Percentiles rank a stretch among this genome's conserved stretches.
Conservation (phyloP, 805 yeast genomes). For the Cyberlindnera maritima region DNA sequence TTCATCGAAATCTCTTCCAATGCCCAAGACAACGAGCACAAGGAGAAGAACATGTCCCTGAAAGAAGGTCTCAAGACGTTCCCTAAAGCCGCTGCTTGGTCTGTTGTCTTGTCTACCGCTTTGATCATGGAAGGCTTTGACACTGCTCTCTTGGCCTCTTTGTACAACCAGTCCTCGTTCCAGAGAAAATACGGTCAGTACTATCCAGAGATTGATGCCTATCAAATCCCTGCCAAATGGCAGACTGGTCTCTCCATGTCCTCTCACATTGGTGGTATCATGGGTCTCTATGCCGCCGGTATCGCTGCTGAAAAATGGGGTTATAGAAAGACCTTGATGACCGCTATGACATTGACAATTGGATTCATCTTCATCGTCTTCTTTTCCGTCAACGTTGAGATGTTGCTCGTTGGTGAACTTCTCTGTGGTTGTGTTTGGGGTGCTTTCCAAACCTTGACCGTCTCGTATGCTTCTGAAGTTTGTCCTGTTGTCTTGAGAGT, state of each 20-base stretch:
- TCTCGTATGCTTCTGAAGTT: slow-evolving; percentile 43
- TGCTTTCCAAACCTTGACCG: slow-evolving; percentile 37
- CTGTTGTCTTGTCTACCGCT: slow-evolving; percentile 36
- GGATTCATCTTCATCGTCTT: slow-evolving; percentile 40
- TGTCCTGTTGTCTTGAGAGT: slow-evolving; percentile 41
- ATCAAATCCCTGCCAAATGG: slow-evolving; percentile 40
- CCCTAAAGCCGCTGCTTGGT: slow-evolving; percentile 37
- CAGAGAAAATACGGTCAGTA: slow-evolving; percentile 35
- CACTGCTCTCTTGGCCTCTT: slow-evolving; percentile 32
- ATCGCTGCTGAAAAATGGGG: slow-evolving; percentile 33
- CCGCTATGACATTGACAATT: slow-evolving; percentile 29
- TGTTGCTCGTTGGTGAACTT: slow-evolving; percentile 41
- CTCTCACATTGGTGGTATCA: slow-evolving; percentile 30
- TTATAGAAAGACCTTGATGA: slow-evolving; percentile 34
- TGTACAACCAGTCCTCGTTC: slow-evolving; percentile 39
- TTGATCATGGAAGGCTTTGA: slow-evolving; percentile 43
- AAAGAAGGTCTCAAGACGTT: slow-evolving; percentile 20
- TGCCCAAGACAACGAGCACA: slow-evolving; percentile 18
- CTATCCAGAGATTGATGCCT: slow-evolving; percentile 16
- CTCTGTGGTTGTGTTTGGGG: slow-evolving; percentile 45
- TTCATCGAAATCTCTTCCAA: slow-evolving; percentile 20
- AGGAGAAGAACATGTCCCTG: slow-evolving; percentile 19
- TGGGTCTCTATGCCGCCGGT: slow-evolving; percentile 24
- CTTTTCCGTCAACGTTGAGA: slow-evolving; percentile 35
- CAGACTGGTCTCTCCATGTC: slow-evolving; percentile 37